Percentiles rank a stretch among this genome's conserved stretches.
phyloP scores from a whole-genome alignment of 2,329 filamentous ascomycete genomes.

The Phyllosticta citriasiana region DNA sequence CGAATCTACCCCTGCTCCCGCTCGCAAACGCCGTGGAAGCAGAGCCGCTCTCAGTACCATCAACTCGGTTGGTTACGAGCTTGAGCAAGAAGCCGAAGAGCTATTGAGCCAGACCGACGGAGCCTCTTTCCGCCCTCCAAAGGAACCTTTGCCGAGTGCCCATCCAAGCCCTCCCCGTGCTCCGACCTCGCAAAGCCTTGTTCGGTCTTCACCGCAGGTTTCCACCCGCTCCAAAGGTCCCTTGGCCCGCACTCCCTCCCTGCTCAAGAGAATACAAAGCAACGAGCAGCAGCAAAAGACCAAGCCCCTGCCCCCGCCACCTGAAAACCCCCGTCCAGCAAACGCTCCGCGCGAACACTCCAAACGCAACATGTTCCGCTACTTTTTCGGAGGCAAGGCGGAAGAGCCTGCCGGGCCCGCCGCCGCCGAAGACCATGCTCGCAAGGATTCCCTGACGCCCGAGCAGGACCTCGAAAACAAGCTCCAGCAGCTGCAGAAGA shows the following conservation, averaged over 20 bases:
- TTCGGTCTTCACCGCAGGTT: background rate
- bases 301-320: slow-evolving; percentile 18
- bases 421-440: slow-evolving; percentile 2
- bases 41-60: slow-evolving; percentile 7
- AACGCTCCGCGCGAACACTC: slow-evolving; percentile 15
- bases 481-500: slow-evolving; percentile 9
- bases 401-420: slow-evolving; percentile 2
- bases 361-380: slow-evolving; percentile 28
- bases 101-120: slow-evolving; percentile 1
- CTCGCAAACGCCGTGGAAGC: slow-evolving; percentile 6
- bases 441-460: slow-evolving; percentile 2
- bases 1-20: background rate
- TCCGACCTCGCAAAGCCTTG: background rate
- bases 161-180: background rate
- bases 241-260: background rate
- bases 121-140: background rate
- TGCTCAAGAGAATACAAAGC: background rate
- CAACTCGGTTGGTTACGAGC: slow-evolving; percentile 9
- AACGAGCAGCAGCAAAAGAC: background rate
- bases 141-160: background rate
- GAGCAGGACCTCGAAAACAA: slow-evolving; percentile 9
- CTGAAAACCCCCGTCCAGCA: slow-evolving; percentile 20
- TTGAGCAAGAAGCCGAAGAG: slow-evolving; percentile 4
- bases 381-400: slow-evolving; percentile 25
- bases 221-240: background rate